Evolutionary conservation across 2,329 filamentous ascomycete species (phyloP).

Genomic region (Pseudocercospora cruenta): DNA sequence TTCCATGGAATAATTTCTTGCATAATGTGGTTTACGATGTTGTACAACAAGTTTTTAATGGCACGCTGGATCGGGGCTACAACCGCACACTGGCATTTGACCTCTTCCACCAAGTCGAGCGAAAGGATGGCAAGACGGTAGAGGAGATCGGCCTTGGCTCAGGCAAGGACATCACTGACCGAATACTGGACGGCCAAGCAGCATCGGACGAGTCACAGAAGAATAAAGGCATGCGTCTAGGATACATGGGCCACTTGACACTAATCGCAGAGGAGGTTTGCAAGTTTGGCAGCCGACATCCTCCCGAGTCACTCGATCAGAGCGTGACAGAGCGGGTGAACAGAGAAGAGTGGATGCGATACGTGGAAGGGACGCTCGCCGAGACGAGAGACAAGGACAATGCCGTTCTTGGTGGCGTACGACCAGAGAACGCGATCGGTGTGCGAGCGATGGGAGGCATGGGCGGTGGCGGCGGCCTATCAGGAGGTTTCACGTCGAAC

Average conservation of each 20-base stretch:
- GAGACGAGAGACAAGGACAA: constrained; percentile 96
- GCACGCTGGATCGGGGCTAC: constrained; percentile 93
- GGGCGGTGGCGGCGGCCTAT: constrained; percentile 44
- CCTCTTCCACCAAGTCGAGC: constrained; percentile 62
- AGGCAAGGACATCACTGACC: constrained; percentile 82
- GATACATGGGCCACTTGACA: constrained; percentile 98
- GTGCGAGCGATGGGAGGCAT: constrained; percentile 57
- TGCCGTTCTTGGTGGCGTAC: constrained; percentile 92
- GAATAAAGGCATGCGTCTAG: constrained; percentile 84
- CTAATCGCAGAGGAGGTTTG: constrained; percentile 97
- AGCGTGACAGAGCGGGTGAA: constrained; percentile 85
- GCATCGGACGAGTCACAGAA: constrained; percentile 84
- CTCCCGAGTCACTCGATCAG: constrained; percentile 82
- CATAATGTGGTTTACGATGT: constrained; percentile 99
- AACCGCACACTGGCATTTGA: constrained; percentile 89
- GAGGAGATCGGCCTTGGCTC: constrained; percentile 51
- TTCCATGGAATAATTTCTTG: constrained; percentile 99
- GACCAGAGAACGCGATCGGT: constrained; percentile 85
- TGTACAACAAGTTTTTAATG: constrained; percentile 98
- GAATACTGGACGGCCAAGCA: constrained; percentile 88
- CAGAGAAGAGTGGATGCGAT: constrained; percentile 88
- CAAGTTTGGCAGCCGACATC: constrained; percentile 94
- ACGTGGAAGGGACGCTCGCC: constrained; percentile 88
- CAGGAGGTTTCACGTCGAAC: constrained; percentile 55
- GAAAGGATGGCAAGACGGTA: constrained; percentile 26